Conservation (phyloP, 345 rosid genomes). For the Citrus medica region DNA sequence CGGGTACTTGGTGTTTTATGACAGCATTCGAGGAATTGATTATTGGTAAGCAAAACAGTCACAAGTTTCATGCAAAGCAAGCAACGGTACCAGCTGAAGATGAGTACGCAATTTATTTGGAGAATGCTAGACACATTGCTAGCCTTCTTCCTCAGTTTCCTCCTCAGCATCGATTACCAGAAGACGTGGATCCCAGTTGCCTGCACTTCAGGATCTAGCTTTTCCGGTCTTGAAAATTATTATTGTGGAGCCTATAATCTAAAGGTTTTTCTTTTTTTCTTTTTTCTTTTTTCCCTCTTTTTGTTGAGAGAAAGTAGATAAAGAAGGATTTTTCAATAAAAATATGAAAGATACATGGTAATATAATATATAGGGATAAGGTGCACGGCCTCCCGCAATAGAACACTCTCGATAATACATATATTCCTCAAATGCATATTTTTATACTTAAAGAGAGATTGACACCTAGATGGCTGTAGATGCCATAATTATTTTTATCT, state of each 20-base stretch:
- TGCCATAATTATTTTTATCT: too few species aligned
- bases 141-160: conserved; percentile 42
- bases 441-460: too few species aligned
- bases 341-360: too few species aligned
- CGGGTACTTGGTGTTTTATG: conserved; percentile 43
- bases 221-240: not conserved
- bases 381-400: too few species aligned
- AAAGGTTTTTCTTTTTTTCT: too few species aligned
- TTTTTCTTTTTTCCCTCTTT: too few species aligned
- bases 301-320: too few species aligned
- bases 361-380: too few species aligned
- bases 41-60: not conserved
- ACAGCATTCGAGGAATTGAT: conserved; percentile 16
- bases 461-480: too few species aligned
- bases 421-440: too few species aligned
- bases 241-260: not conserved
- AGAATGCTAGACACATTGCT: conserved; percentile 32
- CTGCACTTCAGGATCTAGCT: conserved; percentile 31
- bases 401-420: too few species aligned
- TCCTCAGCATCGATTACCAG: not conserved
- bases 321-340: too few species aligned
- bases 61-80: not conserved
- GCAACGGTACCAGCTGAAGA: not conserved
- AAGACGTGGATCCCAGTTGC: conserved; percentile 16
- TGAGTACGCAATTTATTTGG: conserved; percentile 17